Conservation (phyloP, 352 stramenopile genomes). For the Elongisporangium prolatum region DNA sequence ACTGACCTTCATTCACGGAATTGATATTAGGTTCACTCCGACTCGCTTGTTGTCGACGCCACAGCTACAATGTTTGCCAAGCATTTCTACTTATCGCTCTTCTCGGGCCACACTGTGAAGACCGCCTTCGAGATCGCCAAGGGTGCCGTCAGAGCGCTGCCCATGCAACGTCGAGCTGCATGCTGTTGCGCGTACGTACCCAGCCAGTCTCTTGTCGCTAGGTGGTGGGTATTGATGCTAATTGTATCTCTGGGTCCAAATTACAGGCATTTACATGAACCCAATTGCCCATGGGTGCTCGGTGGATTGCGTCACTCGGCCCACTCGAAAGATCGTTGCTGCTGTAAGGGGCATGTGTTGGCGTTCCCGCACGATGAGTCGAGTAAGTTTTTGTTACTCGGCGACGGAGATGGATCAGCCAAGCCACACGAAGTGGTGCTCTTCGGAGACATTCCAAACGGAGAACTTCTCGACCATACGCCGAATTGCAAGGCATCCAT, state of each 20-base stretch:
- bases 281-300: constrained; percentile 64
- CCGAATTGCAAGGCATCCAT: constrained; percentile 69
- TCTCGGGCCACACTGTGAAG: constrained; percentile 62
- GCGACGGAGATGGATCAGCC: constrained; percentile 18
- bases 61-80: constrained; percentile 82
- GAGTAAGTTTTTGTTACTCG: constrained; percentile 75
- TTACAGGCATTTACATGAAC: constrained; percentile 64
- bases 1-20: neutral
- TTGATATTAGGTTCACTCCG: constrained; percentile 50
- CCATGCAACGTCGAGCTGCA: constrained; percentile 53
- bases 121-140: constrained; percentile 76
- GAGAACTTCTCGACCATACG: constrained; percentile 56
- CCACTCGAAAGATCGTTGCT: constrained; percentile 63
- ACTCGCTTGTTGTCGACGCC: constrained; percentile 70
- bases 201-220: neutral
- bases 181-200: constrained; percentile 76
- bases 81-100: constrained; percentile 80
- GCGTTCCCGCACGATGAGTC: constrained; percentile 79
- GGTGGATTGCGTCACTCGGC: constrained; percentile 60
- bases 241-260: neutral
- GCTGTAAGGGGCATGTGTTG: constrained; percentile 62
- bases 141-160: constrained; percentile 52
- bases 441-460: constrained; percentile 62
- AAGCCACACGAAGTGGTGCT: constrained; percentile 61
- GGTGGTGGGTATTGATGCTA: neutral